A percentile compares a stretch with the other conserved stretches of the same genome.
Conservation (phyloP, 352 stramenopile species). For the Globisporangium barbulae region DNA sequence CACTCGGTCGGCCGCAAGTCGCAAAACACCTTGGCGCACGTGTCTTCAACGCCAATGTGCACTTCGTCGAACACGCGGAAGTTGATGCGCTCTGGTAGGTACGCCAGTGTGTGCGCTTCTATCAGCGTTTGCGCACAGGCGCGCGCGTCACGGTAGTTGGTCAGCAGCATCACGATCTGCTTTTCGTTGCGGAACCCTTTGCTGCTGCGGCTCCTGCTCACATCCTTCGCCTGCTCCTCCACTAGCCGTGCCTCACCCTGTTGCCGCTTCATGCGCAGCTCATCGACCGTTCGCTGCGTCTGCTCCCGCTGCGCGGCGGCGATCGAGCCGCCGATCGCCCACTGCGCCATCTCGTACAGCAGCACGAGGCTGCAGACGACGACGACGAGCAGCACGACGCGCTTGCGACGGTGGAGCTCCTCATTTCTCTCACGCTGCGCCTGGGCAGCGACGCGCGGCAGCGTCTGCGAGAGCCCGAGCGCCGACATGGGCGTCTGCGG, state of each 20-base stretch:
- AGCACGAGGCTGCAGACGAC: slow-evolving; percentile 26
- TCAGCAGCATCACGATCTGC: slow-evolving; percentile 71
- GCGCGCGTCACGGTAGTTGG: slow-evolving; percentile 55
- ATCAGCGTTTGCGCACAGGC: slow-evolving; percentile 53
- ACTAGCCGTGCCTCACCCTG: slow-evolving; percentile 17
- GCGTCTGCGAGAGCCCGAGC: slow-evolving; percentile 48
- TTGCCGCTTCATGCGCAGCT: slow-evolving; percentile 21
- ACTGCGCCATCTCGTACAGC: slow-evolving; percentile 38
- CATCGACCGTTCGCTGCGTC: slow-evolving; percentile 28
- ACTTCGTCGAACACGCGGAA: slow-evolving; percentile 79
- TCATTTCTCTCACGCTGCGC: slow-evolving; percentile 15
- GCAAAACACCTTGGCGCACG: slow-evolving; percentile 64
- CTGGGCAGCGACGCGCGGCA: slow-evolving; percentile 19
- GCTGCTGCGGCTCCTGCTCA: slow-evolving; percentile 7
- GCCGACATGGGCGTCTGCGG: slow-evolving; percentile 54
- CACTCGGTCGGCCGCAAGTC: slow-evolving; percentile 44
- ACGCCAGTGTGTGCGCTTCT: slow-evolving; percentile 37
- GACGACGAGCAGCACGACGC: slow-evolving; percentile 22
- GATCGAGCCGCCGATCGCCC: slow-evolving; percentile 33
- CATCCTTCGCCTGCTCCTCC: slow-evolving; percentile 15
- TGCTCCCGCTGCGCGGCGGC: slow-evolving; percentile 20
- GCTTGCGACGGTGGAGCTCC: slow-evolving; percentile 13
- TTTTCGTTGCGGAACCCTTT: slow-evolving; percentile 67
- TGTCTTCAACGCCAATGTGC: slow-evolving; percentile 46
- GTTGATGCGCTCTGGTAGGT: slow-evolving; percentile 40